A percentile compares a stretch with the other conserved stretches of the same genome.
phyloP scores from a whole-genome alignment of 345 rosid genomes.

The Corymbia maculata region DNA sequence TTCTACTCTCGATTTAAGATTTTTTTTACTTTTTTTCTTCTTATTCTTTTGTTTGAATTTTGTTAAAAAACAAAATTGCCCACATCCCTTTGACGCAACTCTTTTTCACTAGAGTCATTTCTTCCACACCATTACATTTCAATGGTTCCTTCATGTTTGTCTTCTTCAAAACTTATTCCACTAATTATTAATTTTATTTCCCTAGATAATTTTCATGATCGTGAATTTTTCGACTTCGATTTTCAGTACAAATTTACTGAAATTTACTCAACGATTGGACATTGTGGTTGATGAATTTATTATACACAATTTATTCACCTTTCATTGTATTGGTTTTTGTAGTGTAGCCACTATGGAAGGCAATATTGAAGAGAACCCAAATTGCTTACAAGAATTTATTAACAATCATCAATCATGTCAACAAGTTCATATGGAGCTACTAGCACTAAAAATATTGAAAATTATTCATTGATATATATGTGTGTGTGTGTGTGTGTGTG shows the following conservation, averaged over 20 bases:
- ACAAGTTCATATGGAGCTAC: background rate
- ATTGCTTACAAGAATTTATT: background rate
- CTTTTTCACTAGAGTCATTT: background rate
- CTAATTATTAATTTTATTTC: background rate
- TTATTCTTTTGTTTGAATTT: background rate
- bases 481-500: no score
- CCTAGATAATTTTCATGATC: background rate
- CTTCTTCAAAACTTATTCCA: background rate
- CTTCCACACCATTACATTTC: background rate
- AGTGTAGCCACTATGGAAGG: background rate
- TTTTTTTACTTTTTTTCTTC: background rate
- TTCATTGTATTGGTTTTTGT: background rate
- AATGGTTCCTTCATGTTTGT: background rate
- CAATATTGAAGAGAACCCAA: background rate
- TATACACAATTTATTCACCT: background rate
- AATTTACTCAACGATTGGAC: background rate
- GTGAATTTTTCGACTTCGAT: background rate
- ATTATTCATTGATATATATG: background rate
- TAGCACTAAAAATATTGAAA: background rate
- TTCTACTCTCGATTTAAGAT: background rate
- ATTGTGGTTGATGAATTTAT: background rate
- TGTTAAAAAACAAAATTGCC: background rate
- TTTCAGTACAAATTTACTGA: background rate
- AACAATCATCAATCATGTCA: background rate
- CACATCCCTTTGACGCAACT: background rate